Conservation (phyloP, 176 grass and related monocot genomes). For the Poa pratensis region DNA sequence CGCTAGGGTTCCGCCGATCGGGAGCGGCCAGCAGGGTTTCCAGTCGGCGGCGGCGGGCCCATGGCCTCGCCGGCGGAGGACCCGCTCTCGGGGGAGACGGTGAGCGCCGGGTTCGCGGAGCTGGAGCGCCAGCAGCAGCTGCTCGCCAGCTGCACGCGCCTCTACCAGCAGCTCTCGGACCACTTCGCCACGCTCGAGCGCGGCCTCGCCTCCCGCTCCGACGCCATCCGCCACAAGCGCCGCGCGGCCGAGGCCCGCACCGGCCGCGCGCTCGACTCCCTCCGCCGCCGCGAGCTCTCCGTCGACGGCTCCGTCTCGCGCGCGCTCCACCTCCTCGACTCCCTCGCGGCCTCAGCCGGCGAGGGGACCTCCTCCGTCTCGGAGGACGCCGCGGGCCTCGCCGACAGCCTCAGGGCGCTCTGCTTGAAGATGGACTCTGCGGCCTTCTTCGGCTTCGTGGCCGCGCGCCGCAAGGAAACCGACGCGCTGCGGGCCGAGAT, state of each 20-base stretch:
- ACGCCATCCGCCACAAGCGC: constrained; percentile 65
- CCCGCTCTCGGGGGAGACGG: constrained; percentile 38
- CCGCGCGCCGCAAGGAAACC: constrained; percentile 70
- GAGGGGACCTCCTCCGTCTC: background rate
- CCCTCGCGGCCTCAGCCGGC: constrained; percentile 37
- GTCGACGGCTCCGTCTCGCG: constrained; percentile 61
- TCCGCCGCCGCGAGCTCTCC: constrained; percentile 60
- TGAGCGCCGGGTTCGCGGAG: constrained; percentile 77
- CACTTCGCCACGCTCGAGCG: constrained; percentile 83
- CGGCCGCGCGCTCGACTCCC: constrained; percentile 49
- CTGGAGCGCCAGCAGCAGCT: constrained; percentile 89
- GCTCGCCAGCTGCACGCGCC: constrained; percentile 77
- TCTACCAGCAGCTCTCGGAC: constrained; percentile 86
- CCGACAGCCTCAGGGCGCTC: constrained; percentile 52
- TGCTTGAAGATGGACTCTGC: constrained; percentile 73
- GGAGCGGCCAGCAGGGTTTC: constrained; percentile 43
- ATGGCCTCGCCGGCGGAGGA: constrained; percentile 39
- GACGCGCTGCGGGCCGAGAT: constrained; percentile 73
- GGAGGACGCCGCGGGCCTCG: constrained; percentile 8
- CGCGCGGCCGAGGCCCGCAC: constrained; percentile 53
- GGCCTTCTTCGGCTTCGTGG: constrained; percentile 63
- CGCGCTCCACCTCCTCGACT: constrained; percentile 55
- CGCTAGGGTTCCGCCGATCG: constrained; percentile 63
- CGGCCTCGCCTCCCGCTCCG: constrained; percentile 62
- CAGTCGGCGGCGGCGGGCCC: background rate